Base-by-base conservation (phyloP, 2,329 filamentous ascomycete species). In the Aureobasidium sp. region DNA sequence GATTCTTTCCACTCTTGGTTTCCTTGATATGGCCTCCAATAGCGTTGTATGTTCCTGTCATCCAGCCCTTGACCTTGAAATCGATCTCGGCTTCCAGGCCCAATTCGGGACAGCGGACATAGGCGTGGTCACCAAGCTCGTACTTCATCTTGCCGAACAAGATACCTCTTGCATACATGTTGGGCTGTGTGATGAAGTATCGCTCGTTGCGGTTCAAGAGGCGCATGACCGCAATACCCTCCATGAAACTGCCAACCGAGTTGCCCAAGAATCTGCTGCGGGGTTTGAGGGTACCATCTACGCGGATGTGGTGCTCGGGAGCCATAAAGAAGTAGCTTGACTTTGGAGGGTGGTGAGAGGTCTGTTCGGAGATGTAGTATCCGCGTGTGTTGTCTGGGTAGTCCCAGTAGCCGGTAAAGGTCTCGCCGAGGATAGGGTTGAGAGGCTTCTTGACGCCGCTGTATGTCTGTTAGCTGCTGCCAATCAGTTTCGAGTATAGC, bases 81-180 rank as follows among this genome's bases (percentile, higher is more conserved):
- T 99, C 94, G 65, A 99, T 86, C 72, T 99, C 93, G 64, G 92
- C 93, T 29, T 86, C 84, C 20, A 99, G 81, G 63, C 92, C 87
- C 20, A 91, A 84, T 73, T 97, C 93, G 0, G 93, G 91, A 74
- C 94, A 97, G 67, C 87, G 84, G 24, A 99, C 90, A 69, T 92
- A 90, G 73, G 92, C 96, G 78, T 96, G 92, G 73, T 97, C 93
- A 66, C 93, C 94, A 8, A 99, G 85, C 78, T 99, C 94, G 75
- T 97, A 99, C 76, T 97, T 97, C 94, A 99, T 97, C 75, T 97
- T 97, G 52, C 94, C 94, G 71, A 99, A 97, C 9, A 99, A 81
- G 64, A 99, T 97, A 39, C 94, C 93, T 65, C 94, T 85, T 26
- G 93, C 94, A 74, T 99, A 99, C 92, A 99, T 99, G 78, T 99